These are phyloP conservation scores for Ustilaginoidea virens DNA, from an alignment of 2,329 filamentous ascomycete genomes.

Conservation along the genomic window DNA sequence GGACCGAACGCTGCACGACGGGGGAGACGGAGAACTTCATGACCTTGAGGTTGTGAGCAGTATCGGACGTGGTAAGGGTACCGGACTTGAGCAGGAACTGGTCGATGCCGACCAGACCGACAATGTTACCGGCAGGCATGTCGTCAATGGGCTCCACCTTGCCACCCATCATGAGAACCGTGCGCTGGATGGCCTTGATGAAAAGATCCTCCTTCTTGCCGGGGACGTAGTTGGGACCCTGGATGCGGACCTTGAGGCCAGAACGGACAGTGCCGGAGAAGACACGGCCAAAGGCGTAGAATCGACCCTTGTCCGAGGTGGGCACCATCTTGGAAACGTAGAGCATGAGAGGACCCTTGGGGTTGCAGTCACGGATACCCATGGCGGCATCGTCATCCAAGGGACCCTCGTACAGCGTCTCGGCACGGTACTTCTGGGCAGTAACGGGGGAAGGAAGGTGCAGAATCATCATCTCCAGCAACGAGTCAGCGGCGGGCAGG, in stretches of 20 bases:
- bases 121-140: slow-evolving; percentile 98
- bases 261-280: slow-evolving; percentile 97
- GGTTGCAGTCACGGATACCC: slow-evolving; percentile 95
- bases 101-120: slow-evolving; percentile 97
- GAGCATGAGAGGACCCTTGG: slow-evolving; percentile 97
- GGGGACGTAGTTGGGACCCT: slow-evolving; percentile 96
- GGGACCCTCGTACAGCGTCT: slow-evolving; percentile 98
- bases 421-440: slow-evolving; percentile 93
- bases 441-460: slow-evolving; percentile 93
- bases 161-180: slow-evolving; percentile 99
- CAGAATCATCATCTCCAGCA: slow-evolving; percentile 99
- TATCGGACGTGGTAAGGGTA: slow-evolving; percentile 94
- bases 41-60: slow-evolving; percentile 99
- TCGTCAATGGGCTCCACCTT: slow-evolving; percentile 98
- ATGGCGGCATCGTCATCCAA: slow-evolving; percentile 82
- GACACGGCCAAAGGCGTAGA: slow-evolving; percentile 99
- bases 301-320: slow-evolving; percentile 98
- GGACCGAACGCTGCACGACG: slow-evolving; percentile 94
- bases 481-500: slow-evolving; percentile 92
- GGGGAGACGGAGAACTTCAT: slow-evolving; percentile 99
- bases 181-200: slow-evolving; percentile 99
- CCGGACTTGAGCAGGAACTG: slow-evolving; percentile 99
- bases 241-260: slow-evolving; percentile 98
- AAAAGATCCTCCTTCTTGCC: slow-evolving; percentile 98
- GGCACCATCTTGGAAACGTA: slow-evolving; percentile 99